These are phyloP conservation scores for Penicillium manginii DNA, from an alignment of 495 filamentous ascomycete genomes.

Conservation along the genomic window DNA sequence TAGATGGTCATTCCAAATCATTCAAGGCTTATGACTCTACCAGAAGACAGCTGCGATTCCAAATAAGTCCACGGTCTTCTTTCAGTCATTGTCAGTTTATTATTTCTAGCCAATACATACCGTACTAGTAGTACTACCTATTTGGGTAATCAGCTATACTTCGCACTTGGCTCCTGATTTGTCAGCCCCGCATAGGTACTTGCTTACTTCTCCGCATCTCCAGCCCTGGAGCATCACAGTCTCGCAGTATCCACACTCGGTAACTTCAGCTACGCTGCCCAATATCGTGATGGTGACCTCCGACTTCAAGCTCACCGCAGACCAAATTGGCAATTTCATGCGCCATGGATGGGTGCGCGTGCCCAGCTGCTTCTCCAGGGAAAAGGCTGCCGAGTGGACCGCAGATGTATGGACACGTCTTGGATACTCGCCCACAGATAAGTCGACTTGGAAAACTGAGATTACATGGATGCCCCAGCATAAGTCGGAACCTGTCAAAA, in stretches of 20 bases:
- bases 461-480: conserved; percentile 69
- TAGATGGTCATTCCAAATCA: too few species aligned
- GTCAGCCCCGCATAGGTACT: too few species aligned
- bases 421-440: conserved; percentile 68
- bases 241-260: not conserved
- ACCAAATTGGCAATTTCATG: conserved; percentile 68
- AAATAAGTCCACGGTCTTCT: too few species aligned
- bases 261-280: not conserved
- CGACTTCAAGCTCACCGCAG: conserved; percentile 51
- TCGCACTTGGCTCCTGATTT: too few species aligned
- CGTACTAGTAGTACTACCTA: too few species aligned
- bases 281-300: not conserved
- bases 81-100: too few species aligned
- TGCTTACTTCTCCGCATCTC: not conserved
- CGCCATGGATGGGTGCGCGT: conserved; percentile 67
- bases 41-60: too few species aligned
- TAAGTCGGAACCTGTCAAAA: conserved; percentile 53
- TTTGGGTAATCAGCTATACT: too few species aligned
- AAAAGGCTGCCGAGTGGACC: conserved; percentile 61
- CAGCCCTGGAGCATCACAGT: not conserved
- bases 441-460: conserved; percentile 65
- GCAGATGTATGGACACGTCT: conserved; percentile 68
- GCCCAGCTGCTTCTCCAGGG: conserved; percentile 61
- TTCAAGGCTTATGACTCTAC: too few species aligned
- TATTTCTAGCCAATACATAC: too few species aligned